These are phyloP conservation scores for Fusarium sp. DNA, from an alignment of 2,329 filamentous ascomycete genomes.

Conservation along the genomic window DNA sequence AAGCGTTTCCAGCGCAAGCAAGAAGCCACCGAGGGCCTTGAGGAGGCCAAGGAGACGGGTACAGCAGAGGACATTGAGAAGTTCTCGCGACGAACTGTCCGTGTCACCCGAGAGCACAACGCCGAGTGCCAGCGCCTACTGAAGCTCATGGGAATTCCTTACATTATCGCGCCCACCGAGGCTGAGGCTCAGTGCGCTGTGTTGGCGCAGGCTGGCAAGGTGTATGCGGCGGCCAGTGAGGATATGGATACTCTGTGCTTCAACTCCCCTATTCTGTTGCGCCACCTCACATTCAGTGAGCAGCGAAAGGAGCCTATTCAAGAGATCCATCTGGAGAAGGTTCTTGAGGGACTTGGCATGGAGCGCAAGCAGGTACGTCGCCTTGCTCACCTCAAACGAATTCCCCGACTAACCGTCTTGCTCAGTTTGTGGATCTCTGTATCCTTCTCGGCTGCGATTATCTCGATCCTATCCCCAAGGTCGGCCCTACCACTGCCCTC, in stretches of 20 bases:
- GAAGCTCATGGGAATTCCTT: slow-evolving; percentile 96
- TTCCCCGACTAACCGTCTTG: slow-evolving; percentile 15
- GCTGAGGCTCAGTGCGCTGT: slow-evolving; percentile 97
- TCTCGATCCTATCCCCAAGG: slow-evolving; percentile 93
- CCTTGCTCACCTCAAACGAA: not conserved
- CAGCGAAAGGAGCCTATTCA: slow-evolving; percentile 98
- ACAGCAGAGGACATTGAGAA: slow-evolving; percentile 98
- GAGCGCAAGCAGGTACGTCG: slow-evolving; percentile 79
- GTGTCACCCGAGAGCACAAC: slow-evolving; percentile 97
- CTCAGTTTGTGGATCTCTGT: slow-evolving; percentile 94
- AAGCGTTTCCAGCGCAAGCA: slow-evolving; percentile 96
- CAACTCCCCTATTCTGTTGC: slow-evolving; percentile 87
- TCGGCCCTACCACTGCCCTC: slow-evolving; percentile 91
- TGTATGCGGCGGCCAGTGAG: slow-evolving; percentile 95
- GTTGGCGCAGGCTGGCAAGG: slow-evolving; percentile 89
- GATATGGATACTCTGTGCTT: slow-evolving; percentile 99
- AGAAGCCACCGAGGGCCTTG: slow-evolving; percentile 88
- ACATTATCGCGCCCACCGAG: slow-evolving; percentile 94
- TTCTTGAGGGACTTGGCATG: slow-evolving; percentile 89
- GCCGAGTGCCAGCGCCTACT: slow-evolving; percentile 91
- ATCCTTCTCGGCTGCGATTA: slow-evolving; percentile 98
- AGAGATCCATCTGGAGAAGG: slow-evolving; percentile 90
- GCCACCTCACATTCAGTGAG: slow-evolving; percentile 96
- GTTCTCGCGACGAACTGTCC: slow-evolving; percentile 91
- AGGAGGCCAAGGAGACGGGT: slow-evolving; percentile 96